Base-by-base conservation (phyloP, 164 flowering plant species). In the Magnolia sinica region DNA sequence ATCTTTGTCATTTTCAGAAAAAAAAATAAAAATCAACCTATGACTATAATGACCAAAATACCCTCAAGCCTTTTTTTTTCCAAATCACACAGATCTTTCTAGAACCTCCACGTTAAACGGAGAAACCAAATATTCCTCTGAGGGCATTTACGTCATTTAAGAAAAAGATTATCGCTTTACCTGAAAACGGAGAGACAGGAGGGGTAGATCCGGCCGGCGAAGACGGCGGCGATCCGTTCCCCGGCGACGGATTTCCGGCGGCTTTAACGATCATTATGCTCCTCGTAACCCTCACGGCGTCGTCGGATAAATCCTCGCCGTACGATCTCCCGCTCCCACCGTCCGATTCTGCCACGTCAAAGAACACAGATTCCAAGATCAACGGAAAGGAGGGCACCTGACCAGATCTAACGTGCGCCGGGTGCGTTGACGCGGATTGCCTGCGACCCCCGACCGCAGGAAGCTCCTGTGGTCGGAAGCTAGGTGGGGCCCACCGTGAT, bases 171-270 rank as follows among this genome's bases (percentile, higher is more conserved):
- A 51, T n/a, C 70, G 8, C 20, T 37, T 68, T 76, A 76, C 78
- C 78, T 55, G 94, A 93, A 8, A 89, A 86, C 75, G 94, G 94
- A 18, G 78, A 76, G 1, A 76, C 20, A 8, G 78, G 66, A 7
- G 95, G 89, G 14, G 95, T 88, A 24, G 88, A 86, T 7, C 92
- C 95, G 65, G 97, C 94, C 1, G 97, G 94, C 1, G 98, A 93
- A 4, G 76, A 78, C 80, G 97, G 95, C 58, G 95, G 89, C 16
- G 98, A 88, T 22, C 86, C 93, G 73, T 24, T 82, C 19, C 74
- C 76, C 2, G 68, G 71, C 70, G 78, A 66, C 22, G 73, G 73
- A 19, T 9, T 50, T 49, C 77, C 77, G 49, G 72, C 84, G 1
- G 97, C 95, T 70, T 83, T 93, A 10, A 90, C 81, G 49, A 93